These are phyloP conservation scores for Boletellus ananiceps DNA, from an alignment of 768 basidiomycete genomes.

Conservation along the genomic window DNA sequence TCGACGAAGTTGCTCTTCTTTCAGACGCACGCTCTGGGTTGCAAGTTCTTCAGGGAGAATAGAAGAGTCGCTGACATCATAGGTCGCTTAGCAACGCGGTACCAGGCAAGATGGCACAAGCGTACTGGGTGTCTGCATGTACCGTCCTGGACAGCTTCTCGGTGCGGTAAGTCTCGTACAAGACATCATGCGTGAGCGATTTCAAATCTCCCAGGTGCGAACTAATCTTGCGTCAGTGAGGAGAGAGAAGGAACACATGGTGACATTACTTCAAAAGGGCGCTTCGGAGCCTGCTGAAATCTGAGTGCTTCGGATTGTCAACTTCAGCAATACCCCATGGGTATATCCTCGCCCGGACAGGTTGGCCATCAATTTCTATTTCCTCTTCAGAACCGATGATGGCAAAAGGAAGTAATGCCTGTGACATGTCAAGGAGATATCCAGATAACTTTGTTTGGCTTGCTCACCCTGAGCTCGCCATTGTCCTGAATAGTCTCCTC, in stretches of 20 bases:
- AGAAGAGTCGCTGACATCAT: conserved; percentile 63
- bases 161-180: conserved; percentile 96
- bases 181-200: conserved; percentile 86
- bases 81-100: conserved; percentile 22
- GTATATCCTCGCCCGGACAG: conserved; percentile 89
- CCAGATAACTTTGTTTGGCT: not conserved
- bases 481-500: conserved; percentile 98
- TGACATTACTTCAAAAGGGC: conserved; percentile 78
- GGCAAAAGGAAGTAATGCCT: conserved; percentile 94
- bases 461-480: conserved; percentile 80
- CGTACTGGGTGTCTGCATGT: conserved; percentile 69
- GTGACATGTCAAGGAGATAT: conserved; percentile 5
- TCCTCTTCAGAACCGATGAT: conserved; percentile 98
- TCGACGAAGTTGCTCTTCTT: conserved; percentile 95
- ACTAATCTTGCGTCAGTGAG: conserved; percentile 38
- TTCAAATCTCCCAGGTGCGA: conserved; percentile 95
- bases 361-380: conserved; percentile 87
- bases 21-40: conserved; percentile 93
- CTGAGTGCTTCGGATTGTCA: conserved; percentile 99
- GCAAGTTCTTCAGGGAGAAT: conserved; percentile 96
- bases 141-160: conserved; percentile 94
- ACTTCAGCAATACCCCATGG: conserved; percentile 99
- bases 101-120: not conserved
- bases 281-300: conserved; percentile 89
- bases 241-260: not conserved